Percentiles rank a stretch among this genome's conserved stretches.
phyloP scores from a whole-genome alignment of 2,329 filamentous ascomycete species.

The Colletotrichum liaoningense region DNA sequence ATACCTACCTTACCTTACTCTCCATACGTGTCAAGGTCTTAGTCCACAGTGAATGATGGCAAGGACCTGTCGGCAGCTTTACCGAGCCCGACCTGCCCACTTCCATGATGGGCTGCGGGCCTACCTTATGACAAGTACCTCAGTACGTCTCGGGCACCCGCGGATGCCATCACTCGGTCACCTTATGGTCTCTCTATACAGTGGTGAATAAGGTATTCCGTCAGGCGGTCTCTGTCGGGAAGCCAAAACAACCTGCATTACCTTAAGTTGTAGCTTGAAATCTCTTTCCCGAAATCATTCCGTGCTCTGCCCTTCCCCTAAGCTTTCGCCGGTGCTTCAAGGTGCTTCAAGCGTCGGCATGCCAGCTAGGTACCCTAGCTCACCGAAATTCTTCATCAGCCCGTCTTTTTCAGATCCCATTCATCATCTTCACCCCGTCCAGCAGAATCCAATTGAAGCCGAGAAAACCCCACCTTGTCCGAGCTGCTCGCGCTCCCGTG shows the following conservation, averaged over 20 bases:
- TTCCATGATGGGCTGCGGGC: background rate
- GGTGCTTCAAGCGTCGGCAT: conserved; percentile 11
- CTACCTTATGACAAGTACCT: background rate
- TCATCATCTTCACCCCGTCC: background rate
- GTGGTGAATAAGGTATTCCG: background rate
- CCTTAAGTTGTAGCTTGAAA: background rate
- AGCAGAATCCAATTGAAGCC: background rate
- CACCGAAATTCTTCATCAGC: background rate
- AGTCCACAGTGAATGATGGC: background rate
- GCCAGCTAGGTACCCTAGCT: background rate
- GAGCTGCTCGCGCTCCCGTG: background rate
- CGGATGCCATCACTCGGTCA: background rate
- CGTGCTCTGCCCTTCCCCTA: background rate
- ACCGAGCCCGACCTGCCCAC: background rate
- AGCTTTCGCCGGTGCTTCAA: conserved; percentile 16
- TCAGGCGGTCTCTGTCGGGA: no score
- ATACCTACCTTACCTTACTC: no score
- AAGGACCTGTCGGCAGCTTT: background rate
- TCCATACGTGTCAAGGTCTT: no score
- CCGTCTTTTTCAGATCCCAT: background rate
- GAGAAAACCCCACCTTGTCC: background rate
- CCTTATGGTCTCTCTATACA: background rate
- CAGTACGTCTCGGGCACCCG: background rate
- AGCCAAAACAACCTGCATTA: background rate
- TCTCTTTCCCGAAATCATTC: background rate